A percentile compares a stretch with the other conserved stretches of the same genome.
Conservation (phyloP, 164 flowering plant species). For the Annona cherimola region DNA sequence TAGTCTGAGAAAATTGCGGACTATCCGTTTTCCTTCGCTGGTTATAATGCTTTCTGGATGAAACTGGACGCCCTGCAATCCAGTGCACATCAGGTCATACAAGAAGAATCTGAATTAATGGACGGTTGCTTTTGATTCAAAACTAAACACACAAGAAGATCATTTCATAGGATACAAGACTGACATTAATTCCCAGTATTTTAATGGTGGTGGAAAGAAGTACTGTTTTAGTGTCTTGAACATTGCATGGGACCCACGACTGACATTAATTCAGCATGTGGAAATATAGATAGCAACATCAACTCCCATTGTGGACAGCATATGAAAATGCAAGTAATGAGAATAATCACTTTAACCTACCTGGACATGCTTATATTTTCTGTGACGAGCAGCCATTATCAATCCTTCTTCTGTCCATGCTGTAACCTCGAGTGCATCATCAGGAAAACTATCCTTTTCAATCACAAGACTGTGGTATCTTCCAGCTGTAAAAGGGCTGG, state of each 20-base stretch:
- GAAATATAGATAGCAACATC: no score
- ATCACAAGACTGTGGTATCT: slow-evolving; percentile 98
- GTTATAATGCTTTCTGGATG: slow-evolving; percentile 83
- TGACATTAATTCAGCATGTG: no score
- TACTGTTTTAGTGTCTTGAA: no score
- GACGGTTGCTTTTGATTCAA: no score
- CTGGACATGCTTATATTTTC: slow-evolving; percentile 59
- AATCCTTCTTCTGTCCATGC: slow-evolving; percentile 96
- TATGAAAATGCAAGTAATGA: not conserved
- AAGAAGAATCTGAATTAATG: no score
- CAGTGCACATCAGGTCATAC: not conserved
- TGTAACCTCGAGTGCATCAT: slow-evolving; percentile 75
- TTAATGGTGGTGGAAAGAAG: no score
- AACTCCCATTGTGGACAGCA: no score
- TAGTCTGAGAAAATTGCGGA: slow-evolving; percentile 49
- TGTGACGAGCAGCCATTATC: slow-evolving; percentile 94
- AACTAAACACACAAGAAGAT: no score
- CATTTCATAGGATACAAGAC: no score
- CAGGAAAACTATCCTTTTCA: slow-evolving; percentile 75
- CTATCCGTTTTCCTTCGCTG: slow-evolving; percentile 49
- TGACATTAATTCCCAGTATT: no score
- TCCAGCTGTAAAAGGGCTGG: slow-evolving; percentile 84
- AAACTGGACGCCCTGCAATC: slow-evolving; percentile 71
- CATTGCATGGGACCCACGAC: no score
- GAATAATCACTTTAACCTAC: slow-evolving; percentile 22